Conservation (phyloP, 495 filamentous ascomycete genomes). For the Daldinia caldariorum region DNA sequence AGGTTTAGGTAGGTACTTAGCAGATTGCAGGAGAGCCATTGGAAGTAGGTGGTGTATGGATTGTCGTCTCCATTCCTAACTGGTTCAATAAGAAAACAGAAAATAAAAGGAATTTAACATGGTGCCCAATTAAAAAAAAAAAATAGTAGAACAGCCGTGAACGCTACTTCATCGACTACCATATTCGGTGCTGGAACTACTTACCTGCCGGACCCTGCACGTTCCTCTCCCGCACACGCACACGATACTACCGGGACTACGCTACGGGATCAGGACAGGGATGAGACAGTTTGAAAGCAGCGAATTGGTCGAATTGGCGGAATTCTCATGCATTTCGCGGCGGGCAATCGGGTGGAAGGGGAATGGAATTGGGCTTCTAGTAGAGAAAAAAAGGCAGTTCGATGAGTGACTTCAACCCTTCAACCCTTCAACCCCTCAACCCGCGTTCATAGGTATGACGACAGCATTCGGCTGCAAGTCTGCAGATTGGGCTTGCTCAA, state of each 20-base stretch:
- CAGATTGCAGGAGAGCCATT: too few species aligned
- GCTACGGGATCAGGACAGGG: slow-evolving; percentile 26
- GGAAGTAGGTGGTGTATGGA: slow-evolving; percentile 17
- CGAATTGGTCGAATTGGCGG: slow-evolving; percentile 33
- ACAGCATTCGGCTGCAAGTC: slow-evolving; percentile 33
- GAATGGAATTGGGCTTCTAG: slow-evolving; percentile 38
- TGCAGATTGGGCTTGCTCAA: slow-evolving; percentile 35
- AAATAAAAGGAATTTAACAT: background rate
- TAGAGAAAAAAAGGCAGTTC: slow-evolving; percentile 32
- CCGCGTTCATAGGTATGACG: slow-evolving; percentile 39
- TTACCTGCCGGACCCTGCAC: slow-evolving; percentile 18
- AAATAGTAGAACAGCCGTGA: slow-evolving; percentile 2
- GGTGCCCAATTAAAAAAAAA: background rate
- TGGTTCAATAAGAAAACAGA: background rate
- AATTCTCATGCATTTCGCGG: slow-evolving; percentile 26
- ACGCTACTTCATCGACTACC: slow-evolving; percentile 22
- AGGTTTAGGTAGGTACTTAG: too few species aligned
- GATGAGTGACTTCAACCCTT: slow-evolving; percentile 11
- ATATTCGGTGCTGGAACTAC: slow-evolving; percentile 16
- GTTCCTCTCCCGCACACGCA: slow-evolving; percentile 19
- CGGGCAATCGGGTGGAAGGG: slow-evolving; percentile 34
- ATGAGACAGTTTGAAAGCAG: slow-evolving; percentile 13
- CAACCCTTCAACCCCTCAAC: slow-evolving; percentile 32
- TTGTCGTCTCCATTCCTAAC: slow-evolving; percentile 15
- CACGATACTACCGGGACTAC: slow-evolving; percentile 29